A percentile compares a stretch with the other conserved stretches of the same genome.
These are phyloP conservation scores for Entophlyctis luteolus DNA, from an alignment of 192 early-diverging fungal genomes.

Conservation along the genomic window DNA sequence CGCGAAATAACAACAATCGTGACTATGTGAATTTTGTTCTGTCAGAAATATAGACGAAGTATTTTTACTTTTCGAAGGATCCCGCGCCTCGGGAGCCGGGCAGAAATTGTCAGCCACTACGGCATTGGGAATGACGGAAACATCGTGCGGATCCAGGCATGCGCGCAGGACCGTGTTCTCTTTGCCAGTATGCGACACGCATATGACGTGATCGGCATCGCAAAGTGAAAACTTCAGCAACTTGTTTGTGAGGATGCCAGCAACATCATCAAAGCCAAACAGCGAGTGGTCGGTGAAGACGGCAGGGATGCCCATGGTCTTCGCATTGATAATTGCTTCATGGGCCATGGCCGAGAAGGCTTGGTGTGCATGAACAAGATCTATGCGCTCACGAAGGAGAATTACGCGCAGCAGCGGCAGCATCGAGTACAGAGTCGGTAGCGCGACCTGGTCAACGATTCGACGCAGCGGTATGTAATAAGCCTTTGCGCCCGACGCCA, in stretches of 20 bases:
- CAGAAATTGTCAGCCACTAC: slow-evolving; percentile 88
- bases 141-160: slow-evolving; percentile 79
- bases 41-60: neutral
- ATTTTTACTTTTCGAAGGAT: slow-evolving; percentile 66
- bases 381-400: slow-evolving; percentile 81
- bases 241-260: slow-evolving; percentile 93
- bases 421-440: slow-evolving; percentile 80
- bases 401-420: slow-evolving; percentile 92
- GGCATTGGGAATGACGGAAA: slow-evolving; percentile 96
- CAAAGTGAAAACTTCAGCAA: slow-evolving; percentile 92
- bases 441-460: slow-evolving; percentile 78
- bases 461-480: slow-evolving; percentile 87
- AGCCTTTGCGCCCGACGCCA: slow-evolving; percentile 89
- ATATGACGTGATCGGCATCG: slow-evolving; percentile 96
- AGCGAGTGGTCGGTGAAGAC: slow-evolving; percentile 97
- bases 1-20: slow-evolving; percentile 92
- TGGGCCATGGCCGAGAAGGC: slow-evolving; percentile 43
- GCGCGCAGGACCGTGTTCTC: slow-evolving; percentile 97
- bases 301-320: slow-evolving; percentile 89
- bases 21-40: slow-evolving; percentile 44
- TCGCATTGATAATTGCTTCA: slow-evolving; percentile 91
- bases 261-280: slow-evolving; percentile 92
- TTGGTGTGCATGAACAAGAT: slow-evolving; percentile 94
- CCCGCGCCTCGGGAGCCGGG: slow-evolving; percentile 72
- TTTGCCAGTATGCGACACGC: slow-evolving; percentile 98